These are phyloP conservation scores for Chaetomiaceae sp. DNA, from an alignment of 2,329 filamentous ascomycete species.

Conservation along the genomic window DNA sequence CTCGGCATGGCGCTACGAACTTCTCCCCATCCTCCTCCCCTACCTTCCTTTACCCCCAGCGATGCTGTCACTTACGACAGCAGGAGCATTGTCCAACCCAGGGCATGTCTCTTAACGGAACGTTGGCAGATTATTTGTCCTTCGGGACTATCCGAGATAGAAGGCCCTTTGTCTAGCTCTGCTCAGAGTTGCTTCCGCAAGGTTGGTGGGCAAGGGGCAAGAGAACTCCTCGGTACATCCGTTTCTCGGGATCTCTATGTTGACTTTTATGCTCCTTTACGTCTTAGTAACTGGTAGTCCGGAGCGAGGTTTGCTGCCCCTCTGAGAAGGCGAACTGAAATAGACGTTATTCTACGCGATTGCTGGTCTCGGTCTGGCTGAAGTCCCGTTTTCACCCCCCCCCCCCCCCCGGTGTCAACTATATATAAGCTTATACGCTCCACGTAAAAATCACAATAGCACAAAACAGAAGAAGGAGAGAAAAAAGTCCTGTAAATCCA, in stretches of 20 bases:
- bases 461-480: too few relatives aligned
- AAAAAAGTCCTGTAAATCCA: too few relatives aligned
- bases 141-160: conserved; percentile 32
- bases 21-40: background rate
- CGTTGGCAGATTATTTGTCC: conserved; percentile 61
- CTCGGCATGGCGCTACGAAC: too few relatives aligned
- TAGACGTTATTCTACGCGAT: too few relatives aligned
- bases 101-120: conserved; percentile 74
- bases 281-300: too few relatives aligned
- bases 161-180: conserved; percentile 36
- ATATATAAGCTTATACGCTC: too few relatives aligned
- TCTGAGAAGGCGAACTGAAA: too few relatives aligned
- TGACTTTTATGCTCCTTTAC: background rate
- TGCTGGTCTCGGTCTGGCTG: too few relatives aligned
- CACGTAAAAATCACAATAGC: too few relatives aligned
- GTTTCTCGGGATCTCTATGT: background rate
- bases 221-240: conserved; percentile 41
- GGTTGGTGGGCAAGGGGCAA: conserved; percentile 38
- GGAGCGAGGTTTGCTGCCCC: too few relatives aligned
- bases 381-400: too few relatives aligned
- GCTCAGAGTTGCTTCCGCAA: conserved; percentile 30
- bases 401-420: too few relatives aligned
- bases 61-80: conserved; percentile 70
- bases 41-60: conserved; percentile 45
- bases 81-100: conserved; percentile 65